Evolutionary conservation across 2,329 filamentous ascomycete species (phyloP), one percentile per base, ranked within the genome.

Genomic region (Xylariomycetidae sp.): DNA sequence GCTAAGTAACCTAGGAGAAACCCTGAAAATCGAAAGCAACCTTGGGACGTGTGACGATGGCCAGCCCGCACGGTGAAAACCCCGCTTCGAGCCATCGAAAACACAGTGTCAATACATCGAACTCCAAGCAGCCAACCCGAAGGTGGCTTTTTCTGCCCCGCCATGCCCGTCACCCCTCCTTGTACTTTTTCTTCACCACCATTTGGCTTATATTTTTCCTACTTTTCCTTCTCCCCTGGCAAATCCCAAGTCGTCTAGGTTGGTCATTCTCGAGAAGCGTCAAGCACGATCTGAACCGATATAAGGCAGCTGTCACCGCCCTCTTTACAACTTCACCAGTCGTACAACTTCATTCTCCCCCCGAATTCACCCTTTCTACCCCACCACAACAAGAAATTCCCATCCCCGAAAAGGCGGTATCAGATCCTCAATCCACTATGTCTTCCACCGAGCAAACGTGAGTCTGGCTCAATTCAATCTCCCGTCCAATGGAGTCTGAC

Each of bases 161-260:
- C 51, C 46, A 44, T 36, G 36, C 34, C 43, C 46, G 43, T 40
- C 52, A 54, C 54, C 54, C 53, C 53, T 45, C 51, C 43, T 42
- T 54, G 40, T 50, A 45, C 45, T 38, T 54, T 54, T 56, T 57
- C 46, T 54, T 53, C 47, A 49, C 45, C 42, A 43, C 45, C 36
- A 30, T 45, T 23, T 47, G 48, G 36, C 41, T 52, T 32, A 30
- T 50, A 23, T 49, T 56, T 53, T 50, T 56, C 41, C 34, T 55
- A 19, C 34, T 57, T 36, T 48, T 56, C 37, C 42, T 57, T 31
- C 44, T 49, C 19, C 46, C 50, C 47, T 53, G 51, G 50, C 42
- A 53, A 41, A 37, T 45, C 34, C 37, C 46, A 41, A 39, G 51
- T 45, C 50, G 50, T 44, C 48, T 46, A 40, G 43, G 44, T 37